Base-by-base conservation (phyloP, 495 filamentous ascomycete species). In the Recurvomyces mirabilis region DNA sequence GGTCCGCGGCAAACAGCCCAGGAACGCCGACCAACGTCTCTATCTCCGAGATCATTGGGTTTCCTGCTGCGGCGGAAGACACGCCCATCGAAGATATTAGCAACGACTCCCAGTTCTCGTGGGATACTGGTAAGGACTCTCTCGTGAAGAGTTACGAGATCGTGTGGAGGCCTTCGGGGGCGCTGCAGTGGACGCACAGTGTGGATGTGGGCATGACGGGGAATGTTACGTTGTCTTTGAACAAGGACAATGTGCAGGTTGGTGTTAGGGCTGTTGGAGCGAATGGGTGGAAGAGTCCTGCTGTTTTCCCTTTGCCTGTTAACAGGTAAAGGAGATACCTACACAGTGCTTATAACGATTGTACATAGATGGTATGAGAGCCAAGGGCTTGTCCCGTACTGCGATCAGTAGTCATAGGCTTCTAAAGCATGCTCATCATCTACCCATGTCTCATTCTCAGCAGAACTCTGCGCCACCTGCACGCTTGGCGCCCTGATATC, bases 211-310 rank as follows among this genome's bases (percentile, higher is more conserved):
- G 52, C 14, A 41, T 33, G 66, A 68, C 60, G 9, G 49, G 52
- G 4, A 59, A 47, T 37, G 69, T 54, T 9, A 66, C 57, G 40
- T 47, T 74, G 23, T 20, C 55, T 13, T 41, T 74, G 25, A 70
- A 64, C 39, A 75, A 74, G 59, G 72, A 75, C 18, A 42, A 42
- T 14, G 39, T 42, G 3, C 59, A 68, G 32, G 71, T 74, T 59
- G 71, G 72, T 0, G 57, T 74, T 2, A 55, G 72, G 40, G 60
- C 67, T 10, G 65, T 70, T 3, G 62, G 69, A 3, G 52, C 22
- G 34, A 65, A 70, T 60, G 70, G 70, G 11, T 61, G 61, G 42
- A 65, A 60, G 58, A 66, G 59, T 46, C 68, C 67, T 4, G 67
- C 66, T 32, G 55, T 64, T 7, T 32, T 42, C 18, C 39, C 39